Conservation (phyloP, 169 alveolate species). For the Sarcocystis neurona region DNA sequence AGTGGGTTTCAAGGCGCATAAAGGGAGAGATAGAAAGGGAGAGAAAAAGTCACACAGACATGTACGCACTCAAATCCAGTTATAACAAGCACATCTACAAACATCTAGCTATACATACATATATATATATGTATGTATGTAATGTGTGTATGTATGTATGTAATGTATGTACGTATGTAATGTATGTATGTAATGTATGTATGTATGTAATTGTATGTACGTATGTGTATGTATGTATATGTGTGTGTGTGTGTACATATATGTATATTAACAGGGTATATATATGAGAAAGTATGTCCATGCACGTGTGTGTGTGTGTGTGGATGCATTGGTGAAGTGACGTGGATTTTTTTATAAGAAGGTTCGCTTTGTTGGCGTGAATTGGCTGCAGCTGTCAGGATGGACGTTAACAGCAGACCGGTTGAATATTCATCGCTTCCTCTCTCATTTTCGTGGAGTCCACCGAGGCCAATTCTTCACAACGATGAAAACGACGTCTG, state of each 20-base stretch:
- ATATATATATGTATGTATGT: no score
- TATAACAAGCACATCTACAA: no score
- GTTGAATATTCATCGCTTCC: slow-evolving; percentile 94
- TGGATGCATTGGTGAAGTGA: no score
- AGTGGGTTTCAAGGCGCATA: no score
- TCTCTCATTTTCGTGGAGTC: slow-evolving; percentile 97
- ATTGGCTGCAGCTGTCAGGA: slow-evolving; percentile 94
- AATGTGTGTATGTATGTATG: no score
- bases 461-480: slow-evolving; percentile 99
- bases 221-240: background rate
- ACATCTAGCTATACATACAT: no score
- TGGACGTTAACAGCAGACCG: slow-evolving; percentile 98
- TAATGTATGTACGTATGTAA: no score
- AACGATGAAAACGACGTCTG: slow-evolving; percentile 95
- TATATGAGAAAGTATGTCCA: background rate
- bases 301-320: background rate
- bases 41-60: no score
- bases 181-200: no score
- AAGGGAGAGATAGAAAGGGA: no score
- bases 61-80: no score
- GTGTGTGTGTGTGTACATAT: background rate
- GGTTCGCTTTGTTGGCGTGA: background rate
- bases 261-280: background rate
- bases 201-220: background rate
- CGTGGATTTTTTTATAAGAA: no score